Base-by-base conservation (phyloP, 495 filamentous ascomycete species). In the Penicillium egyptiacum region DNA sequence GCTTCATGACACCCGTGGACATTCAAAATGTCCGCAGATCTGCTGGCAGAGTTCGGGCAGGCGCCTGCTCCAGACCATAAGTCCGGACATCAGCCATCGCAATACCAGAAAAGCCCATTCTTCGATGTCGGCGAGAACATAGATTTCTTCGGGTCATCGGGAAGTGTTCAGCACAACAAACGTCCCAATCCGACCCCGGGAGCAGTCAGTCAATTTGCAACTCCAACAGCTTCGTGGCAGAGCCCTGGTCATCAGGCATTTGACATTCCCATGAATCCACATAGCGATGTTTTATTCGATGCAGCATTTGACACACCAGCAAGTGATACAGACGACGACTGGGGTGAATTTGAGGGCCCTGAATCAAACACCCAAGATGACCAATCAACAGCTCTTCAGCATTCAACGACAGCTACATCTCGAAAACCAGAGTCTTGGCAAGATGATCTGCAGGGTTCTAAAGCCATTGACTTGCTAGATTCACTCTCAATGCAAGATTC, bases 301-400 rank as follows among this genome's bases (percentile, higher is more conserved):
- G 78, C 75, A 5, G 62, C 66, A 25, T 59, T 68, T 17, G 79
- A 79, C 48, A 58, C 58, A 17, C 58, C 64, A 17, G 56, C 62
- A 10, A 59, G 70, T 25, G 72, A 77, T 19, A 79, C 80, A 7
- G 84, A 88, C 33, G 87, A 90, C 64, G 87, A 85, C 12, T 91
- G 87, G 82, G 88, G 88, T 14, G 87, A 90, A 53, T 91, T 91
- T 60, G 88, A 88, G 62, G 79, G 79, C 14, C 81, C 85, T 33
- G 68, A 72, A 22, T 44, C 46, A 22, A 39, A 83, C 81, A 4
- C 85, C 80, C 49, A 81, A 77, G 30, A 91, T 87, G 31, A 64
- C 76, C 57, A 8, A n/a, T 25, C 65, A 23, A 55, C 49, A 50
- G 14, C 28, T 28, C 45, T 42, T 26, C 56, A n/a, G 28, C 48